These are phyloP conservation scores for Dendrobium catenatum DNA, from an alignment of 106 monocot genomes.

Conservation along the genomic window DNA sequence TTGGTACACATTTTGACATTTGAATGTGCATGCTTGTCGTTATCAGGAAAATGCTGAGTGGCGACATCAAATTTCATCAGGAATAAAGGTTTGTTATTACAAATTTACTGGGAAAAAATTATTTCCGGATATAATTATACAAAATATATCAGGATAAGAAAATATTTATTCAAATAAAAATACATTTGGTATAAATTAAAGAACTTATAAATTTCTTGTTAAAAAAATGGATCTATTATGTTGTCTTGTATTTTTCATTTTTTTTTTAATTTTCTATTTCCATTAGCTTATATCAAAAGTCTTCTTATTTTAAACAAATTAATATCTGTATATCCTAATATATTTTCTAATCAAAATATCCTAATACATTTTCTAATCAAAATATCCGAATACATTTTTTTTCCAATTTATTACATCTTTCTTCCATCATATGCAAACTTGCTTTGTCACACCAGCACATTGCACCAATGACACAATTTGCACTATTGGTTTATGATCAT, in stretches of 20 bases:
- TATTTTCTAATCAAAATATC: neutral
- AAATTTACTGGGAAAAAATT: neutral
- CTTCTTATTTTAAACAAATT: too few species aligned
- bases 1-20: neutral
- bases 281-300: neutral
- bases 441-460: neutral
- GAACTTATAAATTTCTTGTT: neutral
- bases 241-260: neutral
- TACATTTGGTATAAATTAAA: neutral
- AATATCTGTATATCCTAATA: too few species aligned
- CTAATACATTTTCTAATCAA: neutral
- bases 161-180: neutral
- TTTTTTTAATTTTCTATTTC: neutral
- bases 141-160: neutral
- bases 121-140: neutral
- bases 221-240: neutral
- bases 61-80: slow-evolving; percentile 19
- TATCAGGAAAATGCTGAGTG: slow-evolving; percentile 14
- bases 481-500: neutral
- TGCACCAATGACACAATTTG: neutral
- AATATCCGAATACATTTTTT: neutral
- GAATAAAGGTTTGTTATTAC: slow-evolving; percentile 27
- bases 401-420: neutral
- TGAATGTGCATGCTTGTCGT: neutral
- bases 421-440: neutral